phyloP scores from a whole-genome alignment of 2,329 filamentous ascomycete species.

The Pseudopithomyces maydicus region DNA sequence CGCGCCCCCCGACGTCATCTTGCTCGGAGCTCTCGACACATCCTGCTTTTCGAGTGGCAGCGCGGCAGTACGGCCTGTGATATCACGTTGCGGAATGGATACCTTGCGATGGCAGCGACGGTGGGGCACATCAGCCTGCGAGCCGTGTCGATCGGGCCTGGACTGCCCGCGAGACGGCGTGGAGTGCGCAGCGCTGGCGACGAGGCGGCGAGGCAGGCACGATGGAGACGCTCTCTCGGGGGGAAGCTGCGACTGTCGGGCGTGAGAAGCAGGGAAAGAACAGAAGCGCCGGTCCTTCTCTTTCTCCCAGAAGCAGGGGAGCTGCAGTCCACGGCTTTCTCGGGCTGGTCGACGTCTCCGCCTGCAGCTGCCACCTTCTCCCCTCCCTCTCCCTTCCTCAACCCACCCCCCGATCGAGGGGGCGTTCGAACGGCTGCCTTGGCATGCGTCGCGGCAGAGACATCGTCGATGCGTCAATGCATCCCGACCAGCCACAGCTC shows the following conservation, averaged over 20 bases:
- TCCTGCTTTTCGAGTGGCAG: conserved; percentile 1
- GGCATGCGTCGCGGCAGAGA: conserved; percentile 19
- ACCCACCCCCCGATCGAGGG: too few species aligned
- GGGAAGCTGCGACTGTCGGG: neutral
- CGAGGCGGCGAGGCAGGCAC: neutral
- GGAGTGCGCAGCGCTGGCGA: neutral
- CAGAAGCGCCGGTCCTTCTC: neutral
- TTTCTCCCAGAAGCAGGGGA: neutral
- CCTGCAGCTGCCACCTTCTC: neutral
- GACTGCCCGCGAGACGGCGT: conserved; percentile 6
- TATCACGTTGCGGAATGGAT: conserved; percentile 3
- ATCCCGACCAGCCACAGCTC: conserved; percentile 36
- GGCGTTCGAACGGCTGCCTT: conserved; percentile 21
- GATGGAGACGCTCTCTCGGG: neutral
- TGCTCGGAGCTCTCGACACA: neutral
- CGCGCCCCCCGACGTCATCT: neutral
- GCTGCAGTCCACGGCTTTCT: neutral
- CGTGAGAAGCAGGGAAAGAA: neutral
- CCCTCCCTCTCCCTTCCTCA: neutral
- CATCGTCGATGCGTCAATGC: conserved; percentile 39
- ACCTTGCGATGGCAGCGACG: conserved; percentile 23
- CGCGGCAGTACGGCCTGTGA: conserved; percentile 1
- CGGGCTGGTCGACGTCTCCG: neutral
- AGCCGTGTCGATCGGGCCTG: conserved; percentile 34
- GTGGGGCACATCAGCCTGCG: conserved; percentile 26